These are phyloP conservation scores for Lentinula boryana DNA, from an alignment of 768 basidiomycete genomes.

Conservation along the genomic window DNA sequence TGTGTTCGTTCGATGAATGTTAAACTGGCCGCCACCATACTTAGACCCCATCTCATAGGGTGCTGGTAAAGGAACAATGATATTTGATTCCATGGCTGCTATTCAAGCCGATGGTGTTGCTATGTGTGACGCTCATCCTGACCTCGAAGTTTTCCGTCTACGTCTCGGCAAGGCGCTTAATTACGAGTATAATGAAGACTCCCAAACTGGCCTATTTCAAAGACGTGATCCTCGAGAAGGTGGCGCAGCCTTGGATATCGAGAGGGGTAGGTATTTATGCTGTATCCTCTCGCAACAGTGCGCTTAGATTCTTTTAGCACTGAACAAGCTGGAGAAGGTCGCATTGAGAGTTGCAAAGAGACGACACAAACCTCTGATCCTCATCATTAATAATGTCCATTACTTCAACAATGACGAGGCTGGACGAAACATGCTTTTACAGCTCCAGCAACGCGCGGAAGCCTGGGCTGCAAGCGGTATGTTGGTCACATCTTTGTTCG, in stretches of 20 bases:
- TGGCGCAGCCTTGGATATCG: slow-evolving; percentile 76
- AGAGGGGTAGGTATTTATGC: slow-evolving; percentile 48
- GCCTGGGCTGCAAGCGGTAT: slow-evolving; percentile 77
- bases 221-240: slow-evolving; percentile 80
- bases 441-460: slow-evolving; percentile 83
- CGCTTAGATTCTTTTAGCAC: slow-evolving; percentile 30
- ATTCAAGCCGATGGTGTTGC: slow-evolving; percentile 69
- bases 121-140: slow-evolving; percentile 80
- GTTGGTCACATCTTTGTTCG: slow-evolving; percentile 14
- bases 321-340: slow-evolving; percentile 85
- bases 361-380: slow-evolving; percentile 63
- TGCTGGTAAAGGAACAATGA: slow-evolving; percentile 80
- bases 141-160: slow-evolving; percentile 81
- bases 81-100: slow-evolving; percentile 73
- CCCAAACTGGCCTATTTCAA: slow-evolving; percentile 76
- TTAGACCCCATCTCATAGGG: slow-evolving; percentile 35
- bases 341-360: slow-evolving; percentile 56
- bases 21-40: background rate
- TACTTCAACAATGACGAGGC: slow-evolving; percentile 72
- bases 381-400: slow-evolving; percentile 79
- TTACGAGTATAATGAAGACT: slow-evolving; percentile 83
- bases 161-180: slow-evolving; percentile 83
- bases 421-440: slow-evolving; percentile 73
- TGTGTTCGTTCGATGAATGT: slow-evolving; percentile 16
- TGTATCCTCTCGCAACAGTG: background rate